Base-by-base conservation (phyloP, 2,329 filamentous ascomycete genomes). In the Pseudocercospora fijiensis region DNA sequence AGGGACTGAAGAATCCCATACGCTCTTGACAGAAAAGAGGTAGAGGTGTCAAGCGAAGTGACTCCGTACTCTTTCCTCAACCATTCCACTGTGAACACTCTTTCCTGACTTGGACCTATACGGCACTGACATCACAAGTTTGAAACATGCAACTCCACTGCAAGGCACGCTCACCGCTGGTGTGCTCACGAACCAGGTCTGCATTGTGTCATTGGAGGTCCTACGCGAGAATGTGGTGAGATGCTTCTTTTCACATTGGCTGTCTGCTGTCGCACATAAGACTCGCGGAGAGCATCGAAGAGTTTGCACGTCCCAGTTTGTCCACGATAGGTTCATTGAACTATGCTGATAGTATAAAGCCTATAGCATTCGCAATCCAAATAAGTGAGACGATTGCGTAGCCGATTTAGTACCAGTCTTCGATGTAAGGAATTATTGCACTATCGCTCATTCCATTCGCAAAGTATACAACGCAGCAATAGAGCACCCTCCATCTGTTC, bases 381-480 rank as follows among this genome's bases (percentile, higher is more conserved):
- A 96, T 90, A 41, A 94, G 80, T 1, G 91, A 94, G 2, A 95
- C 90, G 8, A 91, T 78, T 2, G 87, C 89, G 74, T 95, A 94
- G 47, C 88, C 88, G 61, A 95, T 91, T 63, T 82, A 69, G 73
- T 94, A 96, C 71, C 90, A 85, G 75, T 79, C 81, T 74, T 94
- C 90, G 76, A 96, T 90, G 72, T 92, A 92, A 0, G 91, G 91
- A 69, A 96, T 90, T 62, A 95, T 73, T 10, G 91, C 79, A 70
- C 66, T 67, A 57, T 96, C 92, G 69, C 86, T 90, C 63, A 95
- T 78, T 0, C 90, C 92, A 70, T 88, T 88, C 2, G 83, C 82
- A 65, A 95, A 83, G 63, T 85, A 88, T 65, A 88, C 84, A 49
- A 90, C 72, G 67, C 88, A 91, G 13, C 84, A 82, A 10, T 85